Evolutionary conservation across 139 green algal species (phyloP), one percentile per base, ranked within the genome.

Genomic region (Tetradesmus lagerheimii): DNA sequence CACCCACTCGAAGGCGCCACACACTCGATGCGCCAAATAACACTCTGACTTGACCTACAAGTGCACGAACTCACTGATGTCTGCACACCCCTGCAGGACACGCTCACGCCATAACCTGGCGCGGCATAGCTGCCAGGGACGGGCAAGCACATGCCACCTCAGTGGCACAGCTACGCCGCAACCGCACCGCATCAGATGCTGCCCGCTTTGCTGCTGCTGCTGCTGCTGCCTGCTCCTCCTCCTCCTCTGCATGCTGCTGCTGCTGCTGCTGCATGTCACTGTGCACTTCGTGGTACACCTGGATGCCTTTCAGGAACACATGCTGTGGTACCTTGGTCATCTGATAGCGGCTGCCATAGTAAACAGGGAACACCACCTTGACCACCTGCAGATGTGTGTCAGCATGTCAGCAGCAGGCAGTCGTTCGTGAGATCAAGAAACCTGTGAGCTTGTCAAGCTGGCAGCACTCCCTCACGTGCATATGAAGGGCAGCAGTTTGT

Each of bases 361-460:
- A 93, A 12, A 93, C 89, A 31, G 91, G 91, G 27, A 91, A 86
- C 20, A 89, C 75, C 50, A 92, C 29, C 76, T 93, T 93, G 15
- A 92, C 43, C 31, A 91, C 89, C 91, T 93, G 89, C 53, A 77
- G 47, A 47, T 34, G 8, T 29, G 12, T n/a, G n/a, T n/a, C 5
- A 12, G 16, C 4, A 47, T 50, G n/a, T 25, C 37, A 47, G 20
- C 37, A 79, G 43, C 47, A 85, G 18, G n/a, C n/a, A n/a, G n/a
- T n/a, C n/a, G n/a, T n/a, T n/a, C n/a, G n/a, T n/a, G n/a, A n/a
- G n/a, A n/a, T n/a, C n/a, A n/a, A n/a, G n/a, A n/a, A n/a, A n/a
- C n/a, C n/a, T n/a, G n/a, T n/a, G n/a, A n/a, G n/a, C n/a, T n/a
- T n/a, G n/a, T n/a, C n/a, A n/a, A n/a, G n/a, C n/a, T n/a, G n/a